phyloP scores from a whole-genome alignment of 768 basidiomycete genomes.

The Agrocybe pediades region DNA sequence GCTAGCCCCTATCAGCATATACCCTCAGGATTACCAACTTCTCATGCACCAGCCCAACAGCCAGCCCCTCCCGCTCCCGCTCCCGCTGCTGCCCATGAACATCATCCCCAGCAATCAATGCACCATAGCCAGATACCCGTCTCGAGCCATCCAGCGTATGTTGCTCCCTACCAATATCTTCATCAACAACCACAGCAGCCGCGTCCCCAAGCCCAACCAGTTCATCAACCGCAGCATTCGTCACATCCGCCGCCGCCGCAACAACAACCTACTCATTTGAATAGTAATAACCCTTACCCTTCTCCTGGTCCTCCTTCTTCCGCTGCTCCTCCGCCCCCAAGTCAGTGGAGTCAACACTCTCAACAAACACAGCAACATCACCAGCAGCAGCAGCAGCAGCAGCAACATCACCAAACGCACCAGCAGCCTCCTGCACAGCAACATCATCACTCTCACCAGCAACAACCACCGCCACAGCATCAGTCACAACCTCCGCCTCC shows the following conservation, averaged over 20 bases:
- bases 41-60: slow-evolving; percentile 28
- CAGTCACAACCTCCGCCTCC: slow-evolving; percentile 8
- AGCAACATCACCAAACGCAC: slow-evolving; percentile 23
- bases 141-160: slow-evolving; percentile 37
- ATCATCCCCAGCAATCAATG: slow-evolving; percentile 19
- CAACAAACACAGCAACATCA: slow-evolving; percentile 20
- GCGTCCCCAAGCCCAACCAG: slow-evolving; percentile 21
- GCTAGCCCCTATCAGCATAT: slow-evolving; percentile 34
- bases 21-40: slow-evolving; percentile 19
- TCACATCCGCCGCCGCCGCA: slow-evolving; percentile 21
- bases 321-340: slow-evolving; percentile 39
- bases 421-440: slow-evolving; percentile 23
- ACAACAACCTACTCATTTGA: slow-evolving; percentile 37
- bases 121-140: slow-evolving; percentile 40
- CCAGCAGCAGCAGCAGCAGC: neutral
- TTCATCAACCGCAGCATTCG: slow-evolving; percentile 33
- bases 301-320: slow-evolving; percentile 41
- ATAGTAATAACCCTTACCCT: slow-evolving; percentile 38
- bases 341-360: slow-evolving; percentile 36
- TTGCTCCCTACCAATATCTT: slow-evolving; percentile 24
- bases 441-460: slow-evolving; percentile 21
- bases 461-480: slow-evolving; percentile 11
- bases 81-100: slow-evolving; percentile 42
- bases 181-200: slow-evolving; percentile 30
- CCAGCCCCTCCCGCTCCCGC: slow-evolving; percentile 24